Percentiles rank a stretch among this genome's conserved stretches.
Evolutionary conservation across 2,329 filamentous ascomycete genomes (phyloP).

Genomic region (Aspergillus viridinutans): DNA sequence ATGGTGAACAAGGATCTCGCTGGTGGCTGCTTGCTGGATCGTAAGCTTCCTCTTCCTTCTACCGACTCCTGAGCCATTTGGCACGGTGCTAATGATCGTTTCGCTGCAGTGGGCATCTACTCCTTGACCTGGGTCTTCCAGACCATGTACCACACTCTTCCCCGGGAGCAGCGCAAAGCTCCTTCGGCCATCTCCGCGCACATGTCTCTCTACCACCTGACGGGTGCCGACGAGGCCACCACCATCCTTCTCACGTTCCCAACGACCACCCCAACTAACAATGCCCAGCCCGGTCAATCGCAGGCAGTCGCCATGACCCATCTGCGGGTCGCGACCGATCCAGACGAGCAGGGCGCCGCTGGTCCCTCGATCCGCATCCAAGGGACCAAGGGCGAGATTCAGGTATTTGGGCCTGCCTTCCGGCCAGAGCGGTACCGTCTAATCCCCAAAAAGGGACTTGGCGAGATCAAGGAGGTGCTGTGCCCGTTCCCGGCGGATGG

Average conservation of each 20-base stretch:
- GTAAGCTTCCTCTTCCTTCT: slow-evolving; percentile 27
- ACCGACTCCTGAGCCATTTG: neutral
- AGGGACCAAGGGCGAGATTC: slow-evolving; percentile 75
- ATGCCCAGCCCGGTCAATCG: slow-evolving; percentile 43
- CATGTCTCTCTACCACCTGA: slow-evolving; percentile 66
- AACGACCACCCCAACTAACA: slow-evolving; percentile 44
- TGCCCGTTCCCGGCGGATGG: slow-evolving; percentile 54
- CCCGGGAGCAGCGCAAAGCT: slow-evolving; percentile 57
- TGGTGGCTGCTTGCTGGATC: slow-evolving; percentile 75
- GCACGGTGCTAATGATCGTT: neutral
- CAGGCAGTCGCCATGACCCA: slow-evolving; percentile 70
- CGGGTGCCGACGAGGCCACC: slow-evolving; percentile 74
- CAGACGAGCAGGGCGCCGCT: slow-evolving; percentile 56
- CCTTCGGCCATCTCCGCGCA: slow-evolving; percentile 63
- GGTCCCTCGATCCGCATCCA: slow-evolving; percentile 73
- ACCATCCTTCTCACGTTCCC: slow-evolving; percentile 75
- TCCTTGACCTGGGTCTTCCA: slow-evolving; percentile 88
- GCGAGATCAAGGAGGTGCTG: slow-evolving; percentile 41
- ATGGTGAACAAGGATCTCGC: slow-evolving; percentile 82
- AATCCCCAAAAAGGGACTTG: slow-evolving; percentile 50
- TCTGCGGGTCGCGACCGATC: slow-evolving; percentile 59
- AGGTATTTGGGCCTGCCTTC: slow-evolving; percentile 69
- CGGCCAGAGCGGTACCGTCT: slow-evolving; percentile 63
- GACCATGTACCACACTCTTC: slow-evolving; percentile 75
- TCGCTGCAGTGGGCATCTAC: slow-evolving; percentile 68